A percentile compares a stretch with the other conserved stretches of the same genome.
Conservation (phyloP, 169 alveolate genomes). For the Plasmodium inui region DNA sequence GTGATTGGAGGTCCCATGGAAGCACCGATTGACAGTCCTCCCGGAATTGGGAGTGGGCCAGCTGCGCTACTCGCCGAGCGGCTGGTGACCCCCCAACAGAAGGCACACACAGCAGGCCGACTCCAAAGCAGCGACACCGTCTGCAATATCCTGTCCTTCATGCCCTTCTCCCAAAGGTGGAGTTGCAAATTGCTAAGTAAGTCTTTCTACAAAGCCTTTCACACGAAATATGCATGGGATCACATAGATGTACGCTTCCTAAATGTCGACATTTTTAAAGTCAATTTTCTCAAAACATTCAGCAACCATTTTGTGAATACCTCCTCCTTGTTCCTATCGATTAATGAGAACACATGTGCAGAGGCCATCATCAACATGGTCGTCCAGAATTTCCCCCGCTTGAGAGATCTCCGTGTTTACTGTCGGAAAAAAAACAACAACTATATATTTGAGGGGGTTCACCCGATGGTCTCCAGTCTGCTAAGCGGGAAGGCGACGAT, state of each 20-base stretch:
- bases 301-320: slow-evolving; percentile 34
- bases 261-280: slow-evolving; percentile 38
- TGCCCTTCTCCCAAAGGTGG: slow-evolving; percentile 61
- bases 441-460: slow-evolving; percentile 62
- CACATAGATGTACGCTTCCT: slow-evolving; percentile 48
- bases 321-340: slow-evolving; percentile 21
- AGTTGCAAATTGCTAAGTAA: slow-evolving; percentile 21
- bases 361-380: slow-evolving; percentile 6
- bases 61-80: neutral
- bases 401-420: slow-evolving; percentile 40
- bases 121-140: slow-evolving; percentile 42
- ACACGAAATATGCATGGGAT: slow-evolving; percentile 65
- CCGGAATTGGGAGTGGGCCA: neutral
- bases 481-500: neutral
- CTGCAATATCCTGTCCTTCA: slow-evolving; percentile 42
- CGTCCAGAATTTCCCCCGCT: slow-evolving; percentile 2
- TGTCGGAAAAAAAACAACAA: slow-evolving; percentile 40
- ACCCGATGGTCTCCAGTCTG: slow-evolving; percentile 37
- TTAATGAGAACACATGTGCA: slow-evolving; percentile 36
- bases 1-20: too few relatives aligned
- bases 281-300: slow-evolving; percentile 4
- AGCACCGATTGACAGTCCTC: neutral
- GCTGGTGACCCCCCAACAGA: neutral
- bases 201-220: slow-evolving; percentile 56
- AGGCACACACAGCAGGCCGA: neutral